Conservation (phyloP, 2,329 filamentous ascomycete genomes). For the Fusarium sp. region DNA sequence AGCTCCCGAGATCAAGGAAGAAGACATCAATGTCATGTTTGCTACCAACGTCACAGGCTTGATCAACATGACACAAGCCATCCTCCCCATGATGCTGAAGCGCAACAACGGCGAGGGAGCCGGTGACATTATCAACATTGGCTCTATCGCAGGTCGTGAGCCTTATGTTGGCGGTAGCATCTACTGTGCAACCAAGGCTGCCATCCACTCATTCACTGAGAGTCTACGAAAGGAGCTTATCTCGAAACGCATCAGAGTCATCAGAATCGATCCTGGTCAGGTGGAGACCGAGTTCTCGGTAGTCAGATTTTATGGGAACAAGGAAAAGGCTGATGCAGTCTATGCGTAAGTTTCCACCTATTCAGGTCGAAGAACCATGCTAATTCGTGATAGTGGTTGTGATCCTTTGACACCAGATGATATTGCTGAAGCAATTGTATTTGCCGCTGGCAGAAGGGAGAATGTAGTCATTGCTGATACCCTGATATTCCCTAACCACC, state of each 20-base stretch:
- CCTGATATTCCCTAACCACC: constrained; percentile 86
- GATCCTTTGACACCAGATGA: constrained; percentile 89
- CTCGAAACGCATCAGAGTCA: constrained; percentile 80
- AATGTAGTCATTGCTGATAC: constrained; percentile 92
- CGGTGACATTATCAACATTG: constrained; percentile 95
- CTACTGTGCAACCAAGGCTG: constrained; percentile 92
- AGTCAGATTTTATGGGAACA: constrained; percentile 87
- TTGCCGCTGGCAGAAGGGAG: constrained; percentile 81
- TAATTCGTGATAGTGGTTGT: constrained; percentile 62
- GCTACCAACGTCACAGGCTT: constrained; percentile 92
- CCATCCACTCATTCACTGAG: constrained; percentile 85
- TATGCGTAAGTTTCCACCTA: constrained; percentile 70
- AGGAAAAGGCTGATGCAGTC: constrained; percentile 86
- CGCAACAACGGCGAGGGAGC: constrained; percentile 74
- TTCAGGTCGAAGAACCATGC: not conserved
- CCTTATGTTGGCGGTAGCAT: constrained; percentile 86
- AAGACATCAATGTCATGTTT: constrained; percentile 89
- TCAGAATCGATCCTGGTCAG: constrained; percentile 89
- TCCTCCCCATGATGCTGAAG: constrained; percentile 82
- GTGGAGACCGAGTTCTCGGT: constrained; percentile 96
- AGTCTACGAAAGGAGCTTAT: constrained; percentile 83
- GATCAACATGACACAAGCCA: constrained; percentile 94
- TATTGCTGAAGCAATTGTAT: constrained; percentile 90
- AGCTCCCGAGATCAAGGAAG: constrained; percentile 83
- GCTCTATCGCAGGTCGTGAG: constrained; percentile 89